A percentile compares a stretch with the other conserved stretches of the same genome.
Conservation (phyloP, 23 red algal genomes). For the Cyanidium caldarium region DNA sequence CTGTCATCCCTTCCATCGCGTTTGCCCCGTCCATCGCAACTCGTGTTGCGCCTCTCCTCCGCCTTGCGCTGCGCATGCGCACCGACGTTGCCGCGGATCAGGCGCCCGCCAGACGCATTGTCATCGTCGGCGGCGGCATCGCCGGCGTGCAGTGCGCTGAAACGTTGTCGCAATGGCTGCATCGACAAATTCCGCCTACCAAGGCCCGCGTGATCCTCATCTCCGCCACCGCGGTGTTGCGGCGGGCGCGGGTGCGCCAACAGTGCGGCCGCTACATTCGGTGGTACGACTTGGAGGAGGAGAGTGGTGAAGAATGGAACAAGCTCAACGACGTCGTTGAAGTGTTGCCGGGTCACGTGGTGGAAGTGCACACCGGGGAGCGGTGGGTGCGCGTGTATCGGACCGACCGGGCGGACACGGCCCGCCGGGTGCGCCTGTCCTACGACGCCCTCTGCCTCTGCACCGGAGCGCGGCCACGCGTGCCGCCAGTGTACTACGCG, state of each 20-base stretch:
- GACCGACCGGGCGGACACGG: neutral
- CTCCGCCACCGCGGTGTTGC: slow-evolving; percentile 8
- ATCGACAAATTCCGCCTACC: neutral
- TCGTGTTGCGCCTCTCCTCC: too few species aligned
- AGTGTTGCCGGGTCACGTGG: neutral
- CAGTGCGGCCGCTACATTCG: neutral
- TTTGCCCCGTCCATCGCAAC: too few species aligned
- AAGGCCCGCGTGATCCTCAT: neutral
- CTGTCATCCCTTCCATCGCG: too few species aligned
- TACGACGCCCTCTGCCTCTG: slow-evolving; percentile 31
- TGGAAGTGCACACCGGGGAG: slow-evolving; percentile 2
- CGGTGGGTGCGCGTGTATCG: neutral
- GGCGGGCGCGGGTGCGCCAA: neutral
- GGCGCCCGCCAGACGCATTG: too few species aligned
- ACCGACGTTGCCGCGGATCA: too few species aligned
- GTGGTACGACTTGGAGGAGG: neutral
- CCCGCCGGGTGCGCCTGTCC: neutral
- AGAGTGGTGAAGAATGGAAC: neutral
- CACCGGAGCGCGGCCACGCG: slow-evolving; percentile 34
- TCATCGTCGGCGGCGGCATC: slow-evolving; percentile 54
- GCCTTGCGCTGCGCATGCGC: too few species aligned
- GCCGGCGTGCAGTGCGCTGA: slow-evolving; percentile 41
- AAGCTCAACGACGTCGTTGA: slow-evolving; percentile 6
- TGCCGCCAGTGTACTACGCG: slow-evolving; percentile 5
- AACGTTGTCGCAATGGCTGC: slow-evolving; percentile 10